Evolutionary conservation across 2,329 filamentous ascomycete species (phyloP).

Genomic region (Teratosphaeriaceae sp.): DNA sequence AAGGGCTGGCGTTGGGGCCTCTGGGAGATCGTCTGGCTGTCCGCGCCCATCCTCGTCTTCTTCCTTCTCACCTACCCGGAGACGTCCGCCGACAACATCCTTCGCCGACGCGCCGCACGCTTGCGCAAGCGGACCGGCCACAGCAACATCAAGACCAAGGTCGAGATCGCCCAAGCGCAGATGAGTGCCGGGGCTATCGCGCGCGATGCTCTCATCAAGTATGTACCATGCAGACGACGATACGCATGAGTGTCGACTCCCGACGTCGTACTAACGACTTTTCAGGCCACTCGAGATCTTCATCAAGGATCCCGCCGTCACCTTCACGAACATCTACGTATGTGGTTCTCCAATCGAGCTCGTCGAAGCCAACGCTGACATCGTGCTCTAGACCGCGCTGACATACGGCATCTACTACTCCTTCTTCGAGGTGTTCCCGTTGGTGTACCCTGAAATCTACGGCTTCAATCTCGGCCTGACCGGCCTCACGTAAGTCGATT

Average conservation of each 20-base stretch:
- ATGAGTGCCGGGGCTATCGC: slow-evolving; percentile 42
- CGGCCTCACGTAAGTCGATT: no score
- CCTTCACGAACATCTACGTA: slow-evolving; percentile 21
- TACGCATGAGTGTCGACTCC: no score
- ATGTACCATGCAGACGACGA: no score
- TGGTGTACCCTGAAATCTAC: slow-evolving; percentile 56
- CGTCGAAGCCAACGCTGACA: neutral
- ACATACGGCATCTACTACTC: slow-evolving; percentile 56
- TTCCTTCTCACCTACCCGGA: slow-evolving; percentile 55
- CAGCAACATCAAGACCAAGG: slow-evolving; percentile 50
- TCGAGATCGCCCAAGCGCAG: slow-evolving; percentile 54
- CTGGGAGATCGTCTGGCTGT: slow-evolving; percentile 57
- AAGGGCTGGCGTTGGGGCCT: slow-evolving; percentile 58
- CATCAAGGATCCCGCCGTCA: slow-evolving; percentile 22
- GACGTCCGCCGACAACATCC: slow-evolving; percentile 53
- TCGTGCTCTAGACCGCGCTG: slow-evolving; percentile 35
- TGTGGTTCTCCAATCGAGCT: neutral
- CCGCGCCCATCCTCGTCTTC: slow-evolving; percentile 50
- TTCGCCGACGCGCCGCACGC: slow-evolving; percentile 53
- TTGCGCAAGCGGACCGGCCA: slow-evolving; percentile 54
- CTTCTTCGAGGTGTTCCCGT: slow-evolving; percentile 61
- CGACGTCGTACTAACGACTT: no score
- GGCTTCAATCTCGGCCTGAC: slow-evolving; percentile 45
- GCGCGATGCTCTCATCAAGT: slow-evolving; percentile 53
- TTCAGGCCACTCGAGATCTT: slow-evolving; percentile 49